phyloP scores from a whole-genome alignment of 192 early-diverging fungal genomes.

The Bifiguratus adelaidae region DNA sequence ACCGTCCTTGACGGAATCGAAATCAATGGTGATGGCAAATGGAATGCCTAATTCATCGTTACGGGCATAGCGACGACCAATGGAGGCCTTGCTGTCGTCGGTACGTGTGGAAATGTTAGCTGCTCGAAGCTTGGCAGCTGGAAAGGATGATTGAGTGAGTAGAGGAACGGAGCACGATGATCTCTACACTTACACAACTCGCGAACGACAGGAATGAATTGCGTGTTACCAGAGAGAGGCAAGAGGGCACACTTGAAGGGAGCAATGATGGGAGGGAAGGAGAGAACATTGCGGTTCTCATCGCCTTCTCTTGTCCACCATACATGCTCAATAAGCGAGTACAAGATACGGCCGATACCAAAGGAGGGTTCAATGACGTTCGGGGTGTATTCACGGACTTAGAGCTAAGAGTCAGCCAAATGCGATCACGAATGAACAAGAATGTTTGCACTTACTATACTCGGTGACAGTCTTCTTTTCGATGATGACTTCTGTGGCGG shows the following conservation, averaged over 20 bases:
- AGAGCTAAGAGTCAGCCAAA: not conserved
- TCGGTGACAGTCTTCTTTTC: slow-evolving; percentile 23
- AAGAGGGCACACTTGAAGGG: slow-evolving; percentile 92
- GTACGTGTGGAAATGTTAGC: slow-evolving; percentile 72
- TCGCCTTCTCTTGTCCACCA: slow-evolving; percentile 85
- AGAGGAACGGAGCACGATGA: not conserved
- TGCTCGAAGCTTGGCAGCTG: slow-evolving; percentile 60
- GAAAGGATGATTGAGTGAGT: not conserved
- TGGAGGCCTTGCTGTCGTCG: slow-evolving; percentile 80
- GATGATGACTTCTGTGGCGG: slow-evolving; percentile 25
- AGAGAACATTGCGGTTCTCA: slow-evolving; percentile 81
- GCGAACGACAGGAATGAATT: slow-evolving; percentile 60
- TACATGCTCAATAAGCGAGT: slow-evolving; percentile 91
- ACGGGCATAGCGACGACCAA: slow-evolving; percentile 93
- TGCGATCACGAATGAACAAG: no score
- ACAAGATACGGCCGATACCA: slow-evolving; percentile 96
- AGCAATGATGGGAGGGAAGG: slow-evolving; percentile 85
- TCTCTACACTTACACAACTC: slow-evolving; percentile 28
- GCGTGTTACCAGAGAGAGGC: slow-evolving; percentile 73
- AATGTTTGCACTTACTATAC: slow-evolving; percentile 18
- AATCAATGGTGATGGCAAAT: slow-evolving; percentile 96
- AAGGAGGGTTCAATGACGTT: slow-evolving; percentile 99
- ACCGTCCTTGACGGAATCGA: slow-evolving; percentile 88
- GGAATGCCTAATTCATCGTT: slow-evolving; percentile 98
- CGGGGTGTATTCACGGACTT: slow-evolving; percentile 89